Base-by-base conservation (phyloP, 2,329 filamentous ascomycete genomes). In the Byssoonygena ceratinophila region DNA sequence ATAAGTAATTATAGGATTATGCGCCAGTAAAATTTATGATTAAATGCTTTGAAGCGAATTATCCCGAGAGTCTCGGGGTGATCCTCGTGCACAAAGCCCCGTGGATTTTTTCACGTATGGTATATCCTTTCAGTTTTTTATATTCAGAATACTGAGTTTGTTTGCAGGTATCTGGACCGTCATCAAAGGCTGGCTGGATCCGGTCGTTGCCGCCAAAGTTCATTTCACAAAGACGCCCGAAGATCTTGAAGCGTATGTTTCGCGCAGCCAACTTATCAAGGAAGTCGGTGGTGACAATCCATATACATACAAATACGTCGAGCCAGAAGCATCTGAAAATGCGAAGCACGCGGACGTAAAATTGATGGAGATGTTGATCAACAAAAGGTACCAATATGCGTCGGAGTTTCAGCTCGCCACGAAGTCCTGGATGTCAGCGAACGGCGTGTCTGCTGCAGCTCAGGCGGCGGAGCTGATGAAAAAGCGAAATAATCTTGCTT, bases 1-100 rank as follows among this genome's bases (percentile, higher is more conserved):
- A 58, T 55, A n/a, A 57, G 3, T 48, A 41, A 18, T 20, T 11
- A 11, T 53, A 84, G 82, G 92, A 98, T 68, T 97, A 97, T 67
- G 81, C 86, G 0, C 91, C 92, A 1, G 87, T 98, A 53, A 98
- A 95, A 64, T 98, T 97, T 72, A 96, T 98, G 85, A 96, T 98
- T 69, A 94, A 95, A 70, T 95, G 90, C 68, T 98, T 98, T 65
- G 92, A 98, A 72, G 92, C 92, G 55, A 97, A 98, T 67, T 98
- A 97, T 62, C 92, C 92, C 0, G 92, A 98, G 68, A 91, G 82
- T 45, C 77, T 98, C 1, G 92, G 91, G 25, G 79, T 85, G 1
- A 87, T 97, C 2, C 78, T 97, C 43, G 87, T 98, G 34, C 92
- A 98, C 75, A 95, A 95, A 68, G 83, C 92, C 0, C 92, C 92